Evolutionary conservation across 2,329 filamentous ascomycete genomes (phyloP).

Genomic region (Nothopassalora personata): DNA sequence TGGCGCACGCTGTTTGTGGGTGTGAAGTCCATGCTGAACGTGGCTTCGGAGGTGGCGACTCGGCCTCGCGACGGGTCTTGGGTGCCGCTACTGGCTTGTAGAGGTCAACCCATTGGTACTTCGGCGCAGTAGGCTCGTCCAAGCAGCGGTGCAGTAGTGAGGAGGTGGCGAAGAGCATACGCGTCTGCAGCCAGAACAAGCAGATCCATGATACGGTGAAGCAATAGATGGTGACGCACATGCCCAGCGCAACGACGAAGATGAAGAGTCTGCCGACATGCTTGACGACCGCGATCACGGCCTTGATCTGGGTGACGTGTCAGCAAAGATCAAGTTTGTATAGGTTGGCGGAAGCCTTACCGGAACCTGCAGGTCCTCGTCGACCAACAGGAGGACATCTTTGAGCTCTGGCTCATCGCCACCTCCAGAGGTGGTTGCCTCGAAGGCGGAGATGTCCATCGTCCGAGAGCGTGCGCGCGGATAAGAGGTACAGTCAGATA

Average conservation of each 20-base stretch:
- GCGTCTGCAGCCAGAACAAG: slow-evolving; percentile 13
- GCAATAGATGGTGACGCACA: slow-evolving; percentile 8
- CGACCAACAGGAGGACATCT: slow-evolving; percentile 1
- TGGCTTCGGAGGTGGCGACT: background rate
- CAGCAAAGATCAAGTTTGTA: background rate
- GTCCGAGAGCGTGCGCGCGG: background rate
- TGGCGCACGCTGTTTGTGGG: background rate
- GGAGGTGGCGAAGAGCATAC: slow-evolving; percentile 8
- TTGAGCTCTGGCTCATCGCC: background rate
- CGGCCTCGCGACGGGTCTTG: background rate
- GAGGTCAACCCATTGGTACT: background rate
- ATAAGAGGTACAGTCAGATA: background rate
- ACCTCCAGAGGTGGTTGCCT: background rate
- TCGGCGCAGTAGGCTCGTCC: background rate
- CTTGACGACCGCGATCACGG: slow-evolving; percentile 6
- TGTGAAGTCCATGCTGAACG: background rate
- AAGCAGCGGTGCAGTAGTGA: slow-evolving; percentile 8
- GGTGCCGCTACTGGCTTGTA: background rate
- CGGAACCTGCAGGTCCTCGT: slow-evolving; percentile 6
- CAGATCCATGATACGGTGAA: slow-evolving; percentile 14
- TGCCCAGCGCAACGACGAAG: slow-evolving; percentile 8
- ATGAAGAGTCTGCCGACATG: slow-evolving; percentile 9
- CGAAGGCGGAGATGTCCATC: slow-evolving; percentile 12
- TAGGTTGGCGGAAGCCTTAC: slow-evolving; percentile 1
- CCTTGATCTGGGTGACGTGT: slow-evolving; percentile 10